Base-by-base conservation (phyloP, 306 rosid genomes). In the Fagus crenata region DNA sequence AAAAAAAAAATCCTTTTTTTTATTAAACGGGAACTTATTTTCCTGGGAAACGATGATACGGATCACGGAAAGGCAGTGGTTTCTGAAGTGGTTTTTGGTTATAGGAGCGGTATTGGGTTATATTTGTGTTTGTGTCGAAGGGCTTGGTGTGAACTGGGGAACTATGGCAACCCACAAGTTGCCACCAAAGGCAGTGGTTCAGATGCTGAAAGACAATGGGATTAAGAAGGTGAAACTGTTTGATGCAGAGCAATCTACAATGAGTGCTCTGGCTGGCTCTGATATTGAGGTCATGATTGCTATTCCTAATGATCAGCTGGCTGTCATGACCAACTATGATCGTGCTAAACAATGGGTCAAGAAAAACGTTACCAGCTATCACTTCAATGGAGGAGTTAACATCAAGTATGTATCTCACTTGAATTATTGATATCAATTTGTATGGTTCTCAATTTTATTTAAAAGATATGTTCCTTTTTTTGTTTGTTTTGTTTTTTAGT, bases 101-200 rank as follows among this genome's bases (percentile, higher is more conserved):
- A 39, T 83, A 46, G 85, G 85, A 82, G 6, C 84, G 82, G 6
- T 88, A 33, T 33, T 79, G 86, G 75, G 75, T 79, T 77, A 63
- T 51, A 54, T 69, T 13, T 73, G 32, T 51, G 28, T 51, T 49
- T 74, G 69, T 58, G 92, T 86, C 13, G 91, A 89, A 69, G 97
- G 97, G 53, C 85, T 95, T 69, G 99, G 99, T 37, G 96, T 95
- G 70, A 95, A 95, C 69, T 95, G 99, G 99, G 99, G 99, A 17
- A 95, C 97, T 2, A 90, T 88, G 78, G 91, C 99, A 12, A 87
- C 90, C 1, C 99, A 90, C 65, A 74, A 84, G 77, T 77, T 95
- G 54, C 96, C 97, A 0, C 92, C 99, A 11, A 81, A 81, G 31
- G 85, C 89, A 1, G 90, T 95, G 85, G 97, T 91, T 39, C 88